Conservation (phyloP, 169 alveolate genomes). For the Plasmodium adleri region DNA sequence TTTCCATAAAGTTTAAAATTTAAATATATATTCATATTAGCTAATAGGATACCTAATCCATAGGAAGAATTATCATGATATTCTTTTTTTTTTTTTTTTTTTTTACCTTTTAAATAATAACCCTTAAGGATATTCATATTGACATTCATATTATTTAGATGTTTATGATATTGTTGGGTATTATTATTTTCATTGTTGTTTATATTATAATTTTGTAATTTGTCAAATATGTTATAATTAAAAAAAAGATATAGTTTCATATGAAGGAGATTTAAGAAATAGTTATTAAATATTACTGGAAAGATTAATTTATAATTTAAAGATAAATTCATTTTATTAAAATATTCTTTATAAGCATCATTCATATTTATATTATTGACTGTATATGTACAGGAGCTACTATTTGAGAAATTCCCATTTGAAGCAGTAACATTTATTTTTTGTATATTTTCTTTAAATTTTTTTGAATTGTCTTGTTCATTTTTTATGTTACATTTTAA, state of each 20-base stretch:
- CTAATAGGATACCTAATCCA: constrained; percentile 40
- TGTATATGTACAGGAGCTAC: constrained; percentile 8
- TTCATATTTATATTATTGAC: constrained; percentile 51
- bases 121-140: constrained; percentile 21
- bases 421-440: constrained; percentile 1
- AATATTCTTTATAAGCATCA: constrained; percentile 37
- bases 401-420: neutral
- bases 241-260: constrained; percentile 51
- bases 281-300: constrained; percentile 44
- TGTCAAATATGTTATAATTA: constrained; percentile 34
- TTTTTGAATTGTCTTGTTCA: neutral
- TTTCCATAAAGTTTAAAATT: constrained; percentile 11
- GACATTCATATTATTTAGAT: neutral
- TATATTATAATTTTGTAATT: neutral
- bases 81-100: constrained; percentile 5
- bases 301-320: constrained; percentile 38
- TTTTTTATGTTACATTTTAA: neutral
- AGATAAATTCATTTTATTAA: constrained; percentile 16
- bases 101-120: constrained; percentile 23
- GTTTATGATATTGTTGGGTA: neutral
- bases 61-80: constrained; percentile 14
- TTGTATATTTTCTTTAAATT: constrained; percentile 26
- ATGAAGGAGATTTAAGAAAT: constrained; percentile 52
- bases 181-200: neutral
- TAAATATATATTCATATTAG: constrained; percentile 35